phyloP scores from a whole-genome alignment of 257 asterid species.

The Prunella vulgaris region DNA sequence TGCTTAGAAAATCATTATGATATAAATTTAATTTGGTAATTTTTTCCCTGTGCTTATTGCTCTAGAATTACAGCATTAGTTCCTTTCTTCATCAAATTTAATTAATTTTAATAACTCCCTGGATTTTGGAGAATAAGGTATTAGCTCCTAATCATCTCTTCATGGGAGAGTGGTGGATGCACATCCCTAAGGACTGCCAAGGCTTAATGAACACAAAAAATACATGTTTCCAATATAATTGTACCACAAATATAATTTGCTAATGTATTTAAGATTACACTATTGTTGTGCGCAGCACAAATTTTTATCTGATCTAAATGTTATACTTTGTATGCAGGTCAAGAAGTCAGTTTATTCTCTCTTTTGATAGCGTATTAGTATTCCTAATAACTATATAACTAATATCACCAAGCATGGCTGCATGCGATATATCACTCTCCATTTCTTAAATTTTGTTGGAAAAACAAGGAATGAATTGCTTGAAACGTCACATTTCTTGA shows the following conservation, averaged over 20 bases:
- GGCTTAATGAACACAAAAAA: background rate
- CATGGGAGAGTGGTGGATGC: background rate
- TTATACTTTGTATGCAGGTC: background rate
- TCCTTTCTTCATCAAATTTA: slow-evolving; percentile 1
- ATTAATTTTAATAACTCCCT: background rate
- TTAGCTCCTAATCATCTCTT: background rate
- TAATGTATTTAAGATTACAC: background rate
- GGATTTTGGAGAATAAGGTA: background rate
- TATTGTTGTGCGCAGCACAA: background rate
- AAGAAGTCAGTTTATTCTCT: background rate
- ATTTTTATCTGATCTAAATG: background rate
- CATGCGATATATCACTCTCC: background rate
- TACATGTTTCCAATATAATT: too few species aligned
- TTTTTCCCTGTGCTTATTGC: background rate
- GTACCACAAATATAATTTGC: background rate
- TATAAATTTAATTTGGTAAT: background rate
- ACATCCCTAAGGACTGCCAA: background rate
- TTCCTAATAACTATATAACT: background rate
- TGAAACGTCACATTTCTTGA: background rate
- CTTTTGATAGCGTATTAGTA: background rate
- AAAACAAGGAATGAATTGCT: background rate
- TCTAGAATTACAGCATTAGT: background rate
- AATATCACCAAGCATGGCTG: background rate
- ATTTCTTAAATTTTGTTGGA: background rate
- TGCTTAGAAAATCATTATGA: background rate